Evolutionary conservation across 768 basidiomycete species (phyloP).

Genomic region (Lactarius pseudohatsudake): DNA sequence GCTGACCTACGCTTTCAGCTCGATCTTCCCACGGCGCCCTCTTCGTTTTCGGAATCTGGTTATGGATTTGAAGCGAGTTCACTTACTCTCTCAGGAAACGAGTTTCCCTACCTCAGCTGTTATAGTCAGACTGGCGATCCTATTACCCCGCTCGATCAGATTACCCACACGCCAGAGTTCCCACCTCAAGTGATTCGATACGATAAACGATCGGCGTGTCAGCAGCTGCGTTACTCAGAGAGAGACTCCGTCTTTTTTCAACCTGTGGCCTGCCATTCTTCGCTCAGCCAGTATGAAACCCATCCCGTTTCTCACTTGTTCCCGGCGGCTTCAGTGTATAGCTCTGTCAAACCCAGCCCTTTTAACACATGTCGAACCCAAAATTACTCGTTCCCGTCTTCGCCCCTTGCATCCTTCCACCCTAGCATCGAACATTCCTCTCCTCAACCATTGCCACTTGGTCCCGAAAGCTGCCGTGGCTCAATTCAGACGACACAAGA

Average conservation of each 20-base stretch:
- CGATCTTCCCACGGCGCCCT: slow-evolving; percentile 30
- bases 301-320: slow-evolving; percentile 7
- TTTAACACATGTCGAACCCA: slow-evolving; percentile 21
- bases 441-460: slow-evolving; percentile 12
- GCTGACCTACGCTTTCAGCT: slow-evolving; percentile 32
- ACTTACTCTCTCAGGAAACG: slow-evolving; percentile 16
- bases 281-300: slow-evolving; percentile 1
- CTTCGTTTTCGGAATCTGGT: slow-evolving; percentile 27
- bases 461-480: slow-evolving; percentile 6
- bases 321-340: neutral
- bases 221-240: slow-evolving; percentile 8
- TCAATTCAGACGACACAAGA: slow-evolving; percentile 9
- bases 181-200: slow-evolving; percentile 33
- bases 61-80: slow-evolving; percentile 13
- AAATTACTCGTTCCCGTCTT: slow-evolving; percentile 21
- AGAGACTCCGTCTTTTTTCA: slow-evolving; percentile 13
- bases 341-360: slow-evolving; percentile 12
- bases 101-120: slow-evolving; percentile 16
- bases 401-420: slow-evolving; percentile 18
- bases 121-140: slow-evolving; percentile 21
- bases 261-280: slow-evolving; percentile 5
- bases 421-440: slow-evolving; percentile 1
- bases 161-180: slow-evolving; percentile 32
- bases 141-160: slow-evolving; percentile 35
- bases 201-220: slow-evolving; percentile 21